These are phyloP conservation scores for Exophiala sp. DNA, from an alignment of 2,329 filamentous ascomycete species.

Conservation along the genomic window DNA sequence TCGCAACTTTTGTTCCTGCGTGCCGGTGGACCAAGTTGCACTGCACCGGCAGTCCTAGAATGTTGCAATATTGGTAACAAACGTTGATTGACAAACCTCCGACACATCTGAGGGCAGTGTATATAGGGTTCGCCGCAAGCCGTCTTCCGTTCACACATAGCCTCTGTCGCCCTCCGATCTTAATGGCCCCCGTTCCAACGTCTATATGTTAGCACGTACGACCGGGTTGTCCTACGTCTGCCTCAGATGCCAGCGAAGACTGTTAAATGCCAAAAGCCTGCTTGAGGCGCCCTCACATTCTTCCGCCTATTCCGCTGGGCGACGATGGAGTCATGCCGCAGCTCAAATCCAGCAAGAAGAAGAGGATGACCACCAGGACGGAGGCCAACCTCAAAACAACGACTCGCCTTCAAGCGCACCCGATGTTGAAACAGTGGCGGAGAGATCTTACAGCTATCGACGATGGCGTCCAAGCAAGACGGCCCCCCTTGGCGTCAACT, in stretches of 20 bases:
- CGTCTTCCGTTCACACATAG: too few relatives aligned
- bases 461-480: constrained; percentile 21
- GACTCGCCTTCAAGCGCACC: not conserved
- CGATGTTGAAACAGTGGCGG: not conserved
- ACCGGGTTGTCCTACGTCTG: constrained; percentile 16
- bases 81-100: too few relatives aligned
- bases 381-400: not conserved
- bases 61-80: too few relatives aligned
- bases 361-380: not conserved
- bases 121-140: too few relatives aligned
- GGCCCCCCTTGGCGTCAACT: constrained; percentile 32
- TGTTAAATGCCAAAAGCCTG: not conserved
- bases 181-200: constrained; percentile 7
- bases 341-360: constrained; percentile 8
- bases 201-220: constrained; percentile 23
- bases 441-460: constrained; percentile 8
- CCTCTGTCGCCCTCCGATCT: not conserved
- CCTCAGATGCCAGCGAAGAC: constrained; percentile 16
- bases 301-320: not conserved
- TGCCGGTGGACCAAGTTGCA: too few relatives aligned
- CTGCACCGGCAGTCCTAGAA: too few relatives aligned
- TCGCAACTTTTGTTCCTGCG: not conserved
- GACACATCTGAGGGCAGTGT: too few relatives aligned
- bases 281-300: not conserved
- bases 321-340: constrained; percentile 18